Base-by-base conservation (phyloP, 176 grass and related monocot genomes). In the Carex scoparia region DNA sequence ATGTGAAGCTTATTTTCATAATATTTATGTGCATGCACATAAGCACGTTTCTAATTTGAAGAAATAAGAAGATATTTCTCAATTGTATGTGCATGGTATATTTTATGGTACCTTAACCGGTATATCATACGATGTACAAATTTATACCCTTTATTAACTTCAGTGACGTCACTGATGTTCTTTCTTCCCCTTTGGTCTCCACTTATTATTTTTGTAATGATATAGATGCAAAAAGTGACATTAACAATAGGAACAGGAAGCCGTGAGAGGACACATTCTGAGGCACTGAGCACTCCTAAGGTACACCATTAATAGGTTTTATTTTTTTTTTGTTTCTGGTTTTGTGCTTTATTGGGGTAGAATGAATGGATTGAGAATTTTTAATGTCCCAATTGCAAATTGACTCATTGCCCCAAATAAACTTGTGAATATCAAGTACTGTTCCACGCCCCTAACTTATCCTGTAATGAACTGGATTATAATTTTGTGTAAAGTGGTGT, bases 151-250 rank as follows among this genome's bases (percentile, higher is more conserved):
- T 53, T 35, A 49, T 69, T 7, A 31, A 84, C 35, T 51, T 69
- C 11, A 18, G 18, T 6, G 13, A 44, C 28, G 23, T 69, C 37
- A 32, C 3, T 66, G 13, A 48, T 67, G 63, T 61, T 68, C 18
- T 62, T 46, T 60, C 18, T 1, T 70, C 64, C 58, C 79, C 30
- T 60, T 82, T 31, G 59, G 58, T 64, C 13, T 77, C 77, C 83
- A 77, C 16, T 83, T 42, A 12, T 86, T 79, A 89, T 4, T 38
- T 33, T 81, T 75, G 77, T 87, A 81, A 4, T 87, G 46, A 7
- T 69, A 91, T 90, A 98, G 96, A 84, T 98, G 69, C 96, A 98
- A 93, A 92, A 88, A 88, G 89, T 93, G 76, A 88, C 87, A 57
- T 93, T 95, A 89, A 84, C 88, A 87, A 84, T 91, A 88, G 91